phyloP scores from a whole-genome alignment of 1,139 yeast species.

The Diutina rugosa region DNA sequence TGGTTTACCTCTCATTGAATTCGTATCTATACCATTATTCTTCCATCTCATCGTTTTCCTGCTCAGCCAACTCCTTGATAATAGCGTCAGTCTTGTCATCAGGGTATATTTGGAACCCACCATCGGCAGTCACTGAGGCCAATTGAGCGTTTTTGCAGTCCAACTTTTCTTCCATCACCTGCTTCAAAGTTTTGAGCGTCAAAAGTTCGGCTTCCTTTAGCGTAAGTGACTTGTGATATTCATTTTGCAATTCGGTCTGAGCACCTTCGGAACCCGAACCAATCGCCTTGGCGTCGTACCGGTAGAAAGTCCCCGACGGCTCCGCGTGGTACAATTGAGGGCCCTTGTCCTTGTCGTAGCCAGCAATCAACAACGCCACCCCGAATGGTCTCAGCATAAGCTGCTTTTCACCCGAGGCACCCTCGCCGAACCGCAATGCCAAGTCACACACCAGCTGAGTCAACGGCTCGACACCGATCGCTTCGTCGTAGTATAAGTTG shows the following conservation, averaged over 20 bases:
- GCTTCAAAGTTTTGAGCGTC: slow-evolving; percentile 82
- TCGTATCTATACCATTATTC: background rate
- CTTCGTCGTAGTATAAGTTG: slow-evolving; percentile 81
- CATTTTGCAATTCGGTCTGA: slow-evolving; percentile 93
- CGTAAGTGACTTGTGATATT: slow-evolving; percentile 91
- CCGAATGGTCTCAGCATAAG: slow-evolving; percentile 99
- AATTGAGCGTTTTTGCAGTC: slow-evolving; percentile 94
- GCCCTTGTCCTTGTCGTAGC: slow-evolving; percentile 81
- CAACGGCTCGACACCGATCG: slow-evolving; percentile 82
- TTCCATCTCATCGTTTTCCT: slow-evolving; percentile 44
- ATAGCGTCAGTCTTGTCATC: slow-evolving; percentile 79
- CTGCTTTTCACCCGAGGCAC: slow-evolving; percentile 94
- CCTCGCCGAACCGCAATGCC: slow-evolving; percentile 95
- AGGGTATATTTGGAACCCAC: slow-evolving; percentile 77
- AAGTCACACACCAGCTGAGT: slow-evolving; percentile 96
- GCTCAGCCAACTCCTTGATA: slow-evolving; percentile 44
- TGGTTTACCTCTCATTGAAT: background rate
- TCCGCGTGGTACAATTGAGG: slow-evolving; percentile 98
- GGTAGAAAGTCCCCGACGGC: slow-evolving; percentile 95
- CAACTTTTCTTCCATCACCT: slow-evolving; percentile 98
- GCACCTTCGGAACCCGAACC: slow-evolving; percentile 99
- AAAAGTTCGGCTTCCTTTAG: slow-evolving; percentile 86
- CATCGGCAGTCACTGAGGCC: slow-evolving; percentile 79
- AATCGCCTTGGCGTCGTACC: slow-evolving; percentile 96
- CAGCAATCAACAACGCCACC: slow-evolving; percentile 93